Base-by-base conservation (phyloP, 371 early-diverging fungal species). In the Mortierella sp. region DNA sequence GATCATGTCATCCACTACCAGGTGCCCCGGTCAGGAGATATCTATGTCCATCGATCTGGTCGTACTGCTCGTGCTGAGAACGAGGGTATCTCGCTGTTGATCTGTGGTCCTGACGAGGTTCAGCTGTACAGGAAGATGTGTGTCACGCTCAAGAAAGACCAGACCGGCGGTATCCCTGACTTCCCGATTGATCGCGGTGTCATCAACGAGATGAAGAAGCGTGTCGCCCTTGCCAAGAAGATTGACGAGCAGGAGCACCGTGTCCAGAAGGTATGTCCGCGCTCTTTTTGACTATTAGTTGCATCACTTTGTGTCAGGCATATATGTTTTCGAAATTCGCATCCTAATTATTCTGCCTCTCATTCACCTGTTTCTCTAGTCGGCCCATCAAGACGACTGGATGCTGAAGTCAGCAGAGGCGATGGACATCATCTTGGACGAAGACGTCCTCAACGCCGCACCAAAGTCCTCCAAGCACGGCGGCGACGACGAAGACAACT, bases 1-100 rank as follows among this genome's bases (percentile, higher is more conserved):
- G 96, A 96, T 8, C 89, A 94, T 75, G 95, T 97, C 10, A 91
- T 97, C 26, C 96, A 97, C 81, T 97, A 95, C 80, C 96, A 97
- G 76, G 72, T 97, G 11, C 97, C 97, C 64, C 89, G 95, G 9
- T 92, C 93, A 0, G 91, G 93, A 19, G 96, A 99, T 70, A 88
- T 93, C 39, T 97, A 96, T 85, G 93, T 96, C 47, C 97, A 97
- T 78, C 89, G 97, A 39, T 92, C 92, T 80, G 97, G 97, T 66
- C 92, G 98, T 83, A 98, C 98, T 0, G 98, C 96, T 22, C 93
- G 95, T 81, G 97, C 94, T 31, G 90, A 90, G 44, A 91, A 88
- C 26, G 94, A 95, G 73, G 99, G 99, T 74, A 87, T 97, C 24
- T 93, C 93, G 31, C 78, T 97, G 26, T 84, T 95, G 82, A 82